phyloP scores from a whole-genome alignment of 2,329 filamentous ascomycete genomes.

The Paradendryphiella salina region DNA sequence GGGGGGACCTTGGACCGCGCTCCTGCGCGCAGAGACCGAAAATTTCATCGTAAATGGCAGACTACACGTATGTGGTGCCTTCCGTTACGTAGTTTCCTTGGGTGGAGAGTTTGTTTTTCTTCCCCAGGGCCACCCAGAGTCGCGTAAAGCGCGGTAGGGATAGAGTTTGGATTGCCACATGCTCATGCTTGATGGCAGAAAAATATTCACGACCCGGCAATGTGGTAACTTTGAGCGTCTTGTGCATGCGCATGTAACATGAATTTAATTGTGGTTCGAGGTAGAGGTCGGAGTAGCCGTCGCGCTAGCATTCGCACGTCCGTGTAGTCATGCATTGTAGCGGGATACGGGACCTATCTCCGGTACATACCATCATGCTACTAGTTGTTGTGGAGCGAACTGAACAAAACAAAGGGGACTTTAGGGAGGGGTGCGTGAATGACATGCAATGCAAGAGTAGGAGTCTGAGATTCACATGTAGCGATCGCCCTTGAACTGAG shows the following conservation, averaged over 20 bases:
- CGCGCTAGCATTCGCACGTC: neutral
- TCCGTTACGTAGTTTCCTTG: too few species aligned
- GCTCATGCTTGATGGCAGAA: conserved; percentile 7
- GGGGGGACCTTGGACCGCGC: too few species aligned
- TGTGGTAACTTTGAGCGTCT: conserved; percentile 5
- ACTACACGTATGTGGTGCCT: too few species aligned
- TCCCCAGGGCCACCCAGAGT: too few species aligned
- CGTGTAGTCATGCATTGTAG: neutral
- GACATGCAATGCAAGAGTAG: too few species aligned
- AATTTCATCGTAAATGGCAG: too few species aligned
- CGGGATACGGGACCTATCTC: neutral
- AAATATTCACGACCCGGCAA: neutral
- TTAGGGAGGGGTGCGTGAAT: neutral
- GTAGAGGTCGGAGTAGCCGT: neutral
- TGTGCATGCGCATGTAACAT: neutral
- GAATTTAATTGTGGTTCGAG: neutral
- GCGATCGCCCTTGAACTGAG: too few species aligned
- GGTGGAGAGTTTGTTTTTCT: too few species aligned
- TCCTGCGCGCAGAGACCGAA: too few species aligned
- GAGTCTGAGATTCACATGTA: too few species aligned
- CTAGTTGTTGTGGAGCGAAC: neutral
- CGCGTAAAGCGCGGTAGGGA: too few species aligned
- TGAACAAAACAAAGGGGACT: neutral
- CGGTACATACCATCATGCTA: neutral
- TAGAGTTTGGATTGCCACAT: conserved; percentile 4